Evolutionary conservation across 192 early-diverging fungal genomes (phyloP).

Genomic region (Dissophora globulifera): DNA sequence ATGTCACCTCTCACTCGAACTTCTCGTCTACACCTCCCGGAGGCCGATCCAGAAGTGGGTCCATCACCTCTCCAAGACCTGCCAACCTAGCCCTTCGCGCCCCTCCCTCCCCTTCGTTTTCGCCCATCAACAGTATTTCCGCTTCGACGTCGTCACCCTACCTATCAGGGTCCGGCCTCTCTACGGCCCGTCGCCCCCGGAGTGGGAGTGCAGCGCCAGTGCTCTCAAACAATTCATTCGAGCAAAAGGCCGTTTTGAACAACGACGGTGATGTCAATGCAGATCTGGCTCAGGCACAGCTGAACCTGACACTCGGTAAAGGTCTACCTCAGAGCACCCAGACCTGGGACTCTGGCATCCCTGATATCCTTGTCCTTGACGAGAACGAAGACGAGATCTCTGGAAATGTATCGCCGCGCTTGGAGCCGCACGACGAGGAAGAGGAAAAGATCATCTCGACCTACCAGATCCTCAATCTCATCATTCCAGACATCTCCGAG

Average conservation of each 20-base stretch:
- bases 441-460: slow-evolving; percentile 50
- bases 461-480: slow-evolving; percentile 44
- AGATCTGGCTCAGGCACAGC: slow-evolving; percentile 25
- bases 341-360: slow-evolving; percentile 50
- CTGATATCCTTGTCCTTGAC: slow-evolving; percentile 45
- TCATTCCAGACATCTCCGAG: slow-evolving; percentile 50
- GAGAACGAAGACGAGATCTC: slow-evolving; percentile 13
- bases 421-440: slow-evolving; percentile 29
- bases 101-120: slow-evolving; percentile 19
- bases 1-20: slow-evolving; percentile 43
- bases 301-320: slow-evolving; percentile 42
- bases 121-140: slow-evolving; percentile 10
- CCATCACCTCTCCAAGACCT: slow-evolving; percentile 48
- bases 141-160: background rate
- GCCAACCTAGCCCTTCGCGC: slow-evolving; percentile 31
- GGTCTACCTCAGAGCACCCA: slow-evolving; percentile 47
- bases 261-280: slow-evolving; percentile 9
- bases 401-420: no score
- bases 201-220: slow-evolving; percentile 45
- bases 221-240: slow-evolving; percentile 5
- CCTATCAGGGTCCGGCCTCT: background rate
- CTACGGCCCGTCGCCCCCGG: slow-evolving; percentile 15
- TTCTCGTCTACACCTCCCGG: slow-evolving; percentile 19
- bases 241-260: background rate
- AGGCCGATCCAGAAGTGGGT: slow-evolving; percentile 48